These are phyloP conservation scores for Colletotrichum liriopes DNA, from an alignment of 2,329 filamentous ascomycete genomes.

Conservation along the genomic window DNA sequence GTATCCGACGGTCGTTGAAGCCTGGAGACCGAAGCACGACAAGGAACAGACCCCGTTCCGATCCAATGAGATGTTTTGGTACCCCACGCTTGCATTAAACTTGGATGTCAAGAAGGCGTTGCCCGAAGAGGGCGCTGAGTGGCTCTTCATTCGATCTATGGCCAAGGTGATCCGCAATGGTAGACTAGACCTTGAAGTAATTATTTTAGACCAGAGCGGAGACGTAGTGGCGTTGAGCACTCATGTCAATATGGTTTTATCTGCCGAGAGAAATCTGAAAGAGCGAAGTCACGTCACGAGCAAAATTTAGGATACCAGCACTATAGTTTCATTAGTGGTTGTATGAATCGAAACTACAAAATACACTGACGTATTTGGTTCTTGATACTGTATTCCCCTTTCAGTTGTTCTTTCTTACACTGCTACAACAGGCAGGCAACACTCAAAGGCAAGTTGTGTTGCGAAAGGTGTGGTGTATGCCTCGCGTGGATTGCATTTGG, in stretches of 20 bases:
- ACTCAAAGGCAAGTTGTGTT: neutral
- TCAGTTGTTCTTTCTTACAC: neutral
- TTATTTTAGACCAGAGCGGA: conserved; percentile 69
- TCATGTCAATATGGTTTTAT: conserved; percentile 43
- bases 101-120: conserved; percentile 83
- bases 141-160: conserved; percentile 77
- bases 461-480: no score
- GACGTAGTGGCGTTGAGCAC: conserved; percentile 50
- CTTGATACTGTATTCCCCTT: neutral
- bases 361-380: neutral
- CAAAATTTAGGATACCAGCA: conserved; percentile 17
- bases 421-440: neutral
- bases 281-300: conserved; percentile 29
- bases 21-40: conserved; percentile 53
- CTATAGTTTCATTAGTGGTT: neutral
- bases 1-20: conserved; percentile 77
- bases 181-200: conserved; percentile 81
- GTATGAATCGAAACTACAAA: neutral
- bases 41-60: conserved; percentile 53
- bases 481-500: no score
- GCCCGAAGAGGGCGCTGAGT: conserved; percentile 78
- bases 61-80: conserved; percentile 71
- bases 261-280: conserved; percentile 42
- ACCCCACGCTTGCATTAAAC: conserved; percentile 82
- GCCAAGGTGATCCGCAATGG: conserved; percentile 80